Percentiles rank a stretch among this genome's conserved stretches.
These are phyloP conservation scores for Pseudocercospora vitis DNA, from an alignment of 2,329 filamentous ascomycete genomes.

Conservation along the genomic window DNA sequence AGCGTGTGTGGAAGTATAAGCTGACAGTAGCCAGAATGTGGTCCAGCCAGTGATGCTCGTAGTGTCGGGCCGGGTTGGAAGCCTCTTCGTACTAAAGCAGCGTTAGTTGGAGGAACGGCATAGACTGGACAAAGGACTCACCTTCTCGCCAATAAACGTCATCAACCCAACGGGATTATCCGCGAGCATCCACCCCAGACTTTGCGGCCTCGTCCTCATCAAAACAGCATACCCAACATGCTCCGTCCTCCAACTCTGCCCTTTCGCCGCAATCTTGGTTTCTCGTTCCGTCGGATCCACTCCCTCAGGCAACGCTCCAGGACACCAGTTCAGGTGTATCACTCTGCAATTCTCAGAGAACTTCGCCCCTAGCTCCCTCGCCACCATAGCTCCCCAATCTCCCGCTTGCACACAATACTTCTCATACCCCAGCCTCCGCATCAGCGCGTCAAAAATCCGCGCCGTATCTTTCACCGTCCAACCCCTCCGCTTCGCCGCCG, in stretches of 20 bases:
- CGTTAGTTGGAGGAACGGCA: not conserved
- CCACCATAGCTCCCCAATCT: slow-evolving; percentile 46
- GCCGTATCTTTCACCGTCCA: slow-evolving; percentile 44
- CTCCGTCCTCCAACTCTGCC: slow-evolving; percentile 41
- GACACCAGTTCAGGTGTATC: slow-evolving; percentile 46
- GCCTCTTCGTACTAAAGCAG: slow-evolving; percentile 38
- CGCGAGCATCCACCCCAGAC: slow-evolving; percentile 44
- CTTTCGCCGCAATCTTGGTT: slow-evolving; percentile 34
- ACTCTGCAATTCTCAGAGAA: slow-evolving; percentile 41
- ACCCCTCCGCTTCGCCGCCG: slow-evolving; percentile 31
- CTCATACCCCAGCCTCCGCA: slow-evolving; percentile 44
- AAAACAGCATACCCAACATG: slow-evolving; percentile 47
- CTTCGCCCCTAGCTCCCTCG: slow-evolving; percentile 41
- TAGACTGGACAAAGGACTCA: not conserved
- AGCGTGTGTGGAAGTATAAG: slow-evolving; percentile 43
- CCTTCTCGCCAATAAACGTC: slow-evolving; percentile 48
- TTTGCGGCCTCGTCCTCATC: slow-evolving; percentile 47
- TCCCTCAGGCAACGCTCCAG: slow-evolving; percentile 39
- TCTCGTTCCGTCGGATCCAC: slow-evolving; percentile 39
- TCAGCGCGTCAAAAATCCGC: slow-evolving; percentile 41
- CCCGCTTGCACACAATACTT: slow-evolving; percentile 43
- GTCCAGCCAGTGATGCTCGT: slow-evolving; percentile 36
- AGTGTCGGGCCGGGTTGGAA: slow-evolving; percentile 39
- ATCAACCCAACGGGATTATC: slow-evolving; percentile 48
- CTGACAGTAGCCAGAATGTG: slow-evolving; percentile 37